Evolutionary conservation across 176 grass and related monocot species (phyloP), one percentile per base, ranked within the genome.

Genomic region (Puya raimondii): DNA sequence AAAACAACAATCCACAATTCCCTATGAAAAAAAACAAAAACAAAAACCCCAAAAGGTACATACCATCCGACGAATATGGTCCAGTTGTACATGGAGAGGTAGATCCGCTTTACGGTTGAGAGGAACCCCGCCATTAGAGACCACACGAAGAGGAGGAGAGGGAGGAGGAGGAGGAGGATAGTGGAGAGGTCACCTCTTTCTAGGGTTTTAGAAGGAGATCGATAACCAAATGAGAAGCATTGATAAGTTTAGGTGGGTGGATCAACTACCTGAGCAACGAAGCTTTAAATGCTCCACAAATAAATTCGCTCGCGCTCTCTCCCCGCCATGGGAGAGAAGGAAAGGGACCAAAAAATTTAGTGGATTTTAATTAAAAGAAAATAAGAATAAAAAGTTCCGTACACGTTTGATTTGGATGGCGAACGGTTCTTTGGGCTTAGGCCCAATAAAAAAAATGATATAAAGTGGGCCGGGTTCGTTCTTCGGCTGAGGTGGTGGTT

Each of bases 51-150:
- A 22, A 12, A 29, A 23, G 16, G 11, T 10, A 12, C 12, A 64
- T 65, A 78, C 83, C 87, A 91, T 86, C 87, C 87, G 11, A 69
- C 52, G 73, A 91, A 86, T 12, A 91, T 65, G 20, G 73, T 61
- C 83, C 76, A 83, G 59, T 91, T 91, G 80, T 86, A 91, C 75
- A 70, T 47, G 33, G 83, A 65, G 66, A 86, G 88, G 70, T 86
- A 86, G 53, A 82, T 80, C 53, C 75, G 75, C 67, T 84, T 81
- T 47, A 82, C 29, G 12, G 78, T 78, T 13, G 74, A 78, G 64
- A 77, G 48, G 64, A 78, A 22, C 1, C 82, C 71, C 53, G 76
- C 79, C 79, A 82, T 89, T 49, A 23, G 49, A 33, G 59, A 12
- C 20, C n/a, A 29, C 54, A 25, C 22, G 49, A 54, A 63, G 53